phyloP scores from a whole-genome alignment of 164 flowering plant species.

The Aristolochia fimbriata region DNA sequence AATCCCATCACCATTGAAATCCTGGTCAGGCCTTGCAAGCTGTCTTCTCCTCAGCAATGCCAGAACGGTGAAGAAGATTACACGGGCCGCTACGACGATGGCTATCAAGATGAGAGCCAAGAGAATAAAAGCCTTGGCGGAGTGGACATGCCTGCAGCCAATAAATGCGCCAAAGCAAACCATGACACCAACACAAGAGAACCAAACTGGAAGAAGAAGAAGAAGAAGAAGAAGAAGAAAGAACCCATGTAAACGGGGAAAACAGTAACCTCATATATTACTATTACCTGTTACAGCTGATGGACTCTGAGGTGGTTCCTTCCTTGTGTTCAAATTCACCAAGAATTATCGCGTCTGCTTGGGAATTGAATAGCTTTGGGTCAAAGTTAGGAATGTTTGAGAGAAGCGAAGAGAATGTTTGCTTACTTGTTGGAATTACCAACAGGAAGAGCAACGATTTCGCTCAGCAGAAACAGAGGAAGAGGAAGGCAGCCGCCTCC shows the following conservation, averaged over 20 bases:
- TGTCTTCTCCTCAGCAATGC: conserved; percentile 5
- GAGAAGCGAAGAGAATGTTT: neutral
- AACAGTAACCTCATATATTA: too few species aligned
- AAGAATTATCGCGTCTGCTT: neutral
- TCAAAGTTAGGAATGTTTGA: neutral
- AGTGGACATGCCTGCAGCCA: conserved; percentile 20
- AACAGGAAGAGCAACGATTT: too few species aligned
- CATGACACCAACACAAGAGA: too few species aligned
- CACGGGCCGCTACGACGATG: conserved; percentile 17
- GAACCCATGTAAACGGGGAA: neutral
- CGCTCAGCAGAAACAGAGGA: too few species aligned
- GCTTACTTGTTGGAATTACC: neutral
- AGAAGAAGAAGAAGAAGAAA: neutral
- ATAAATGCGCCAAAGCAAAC: conserved; percentile 20
- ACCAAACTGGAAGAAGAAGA: too few species aligned
- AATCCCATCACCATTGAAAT: neutral
- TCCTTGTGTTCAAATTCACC: neutral
- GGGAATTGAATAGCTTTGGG: neutral
- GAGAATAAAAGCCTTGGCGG: conserved; percentile 16
- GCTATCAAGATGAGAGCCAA: conserved; percentile 20
- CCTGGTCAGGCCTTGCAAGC: neutral
- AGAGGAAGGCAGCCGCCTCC: too few species aligned
- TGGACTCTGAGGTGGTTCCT: neutral
- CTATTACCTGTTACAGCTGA: too few species aligned
- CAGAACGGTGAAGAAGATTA: conserved; percentile 12